These are phyloP conservation scores for Hygrophorus pudorinus DNA, from an alignment of 768 basidiomycete species.

Conservation along the genomic window DNA sequence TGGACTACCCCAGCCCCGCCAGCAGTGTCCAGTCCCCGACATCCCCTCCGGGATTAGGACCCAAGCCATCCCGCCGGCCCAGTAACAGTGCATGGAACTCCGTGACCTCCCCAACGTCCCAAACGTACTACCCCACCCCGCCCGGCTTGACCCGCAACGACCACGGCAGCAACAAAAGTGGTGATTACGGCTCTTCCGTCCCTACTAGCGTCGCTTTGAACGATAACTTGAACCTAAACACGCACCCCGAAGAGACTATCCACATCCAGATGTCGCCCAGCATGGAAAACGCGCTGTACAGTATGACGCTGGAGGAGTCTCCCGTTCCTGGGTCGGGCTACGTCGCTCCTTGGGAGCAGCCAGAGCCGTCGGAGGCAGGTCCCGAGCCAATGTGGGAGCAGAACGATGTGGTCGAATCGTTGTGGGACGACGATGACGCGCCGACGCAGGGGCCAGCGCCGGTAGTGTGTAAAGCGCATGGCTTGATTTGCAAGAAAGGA, in stretches of 20 bases:
- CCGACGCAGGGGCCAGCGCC: slow-evolving; percentile 6
- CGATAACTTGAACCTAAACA: too few relatives aligned
- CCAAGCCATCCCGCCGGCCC: not conserved
- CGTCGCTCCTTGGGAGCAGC: slow-evolving; percentile 6
- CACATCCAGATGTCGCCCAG: not conserved
- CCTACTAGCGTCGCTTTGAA: not conserved
- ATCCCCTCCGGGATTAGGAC: not conserved
- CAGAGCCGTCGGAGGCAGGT: slow-evolving; percentile 13
- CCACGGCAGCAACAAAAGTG: not conserved
- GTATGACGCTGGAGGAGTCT: slow-evolving; percentile 1
- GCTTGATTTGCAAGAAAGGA: slow-evolving; percentile 25
- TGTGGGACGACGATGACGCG: slow-evolving; percentile 8
- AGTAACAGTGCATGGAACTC: not conserved
- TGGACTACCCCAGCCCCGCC: not conserved
- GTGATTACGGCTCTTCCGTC: not conserved
- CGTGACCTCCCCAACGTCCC: not conserved
- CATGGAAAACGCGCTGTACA: not conserved
- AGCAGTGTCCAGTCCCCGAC: slow-evolving; percentile 3
- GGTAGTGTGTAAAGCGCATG: slow-evolving; percentile 20
- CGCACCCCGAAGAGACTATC: not conserved
- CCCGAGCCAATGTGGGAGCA: not conserved
- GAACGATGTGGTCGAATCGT: not conserved
- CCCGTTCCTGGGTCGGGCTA: slow-evolving; percentile 3
- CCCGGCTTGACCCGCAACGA: not conserved
- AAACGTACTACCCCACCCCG: not conserved